A percentile compares a stretch with the other conserved stretches of the same genome.
These are phyloP conservation scores for Pholiota molesta DNA, from an alignment of 768 basidiomycete species.

Conservation along the genomic window DNA sequence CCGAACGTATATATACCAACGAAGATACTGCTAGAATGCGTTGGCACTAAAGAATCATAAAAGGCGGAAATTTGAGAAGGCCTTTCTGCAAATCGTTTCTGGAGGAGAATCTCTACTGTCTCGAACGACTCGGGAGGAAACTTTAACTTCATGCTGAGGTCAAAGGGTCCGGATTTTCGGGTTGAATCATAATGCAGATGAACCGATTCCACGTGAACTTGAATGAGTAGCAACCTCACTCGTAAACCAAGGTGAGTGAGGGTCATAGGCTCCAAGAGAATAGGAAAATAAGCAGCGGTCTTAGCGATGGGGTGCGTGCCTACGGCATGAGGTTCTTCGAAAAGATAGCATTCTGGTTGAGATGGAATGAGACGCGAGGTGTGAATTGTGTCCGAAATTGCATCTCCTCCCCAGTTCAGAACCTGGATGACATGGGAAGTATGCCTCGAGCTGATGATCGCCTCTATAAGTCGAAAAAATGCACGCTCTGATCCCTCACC, in stretches of 20 bases:
- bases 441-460: not conserved
- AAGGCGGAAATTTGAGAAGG: not conserved
- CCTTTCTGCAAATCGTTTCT: not conserved
- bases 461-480: constrained; percentile 5
- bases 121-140: not conserved
- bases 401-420: not conserved
- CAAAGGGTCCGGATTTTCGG: too few species aligned
- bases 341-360: not conserved
- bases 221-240: not conserved
- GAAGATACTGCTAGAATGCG: not conserved
- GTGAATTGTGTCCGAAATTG: not conserved
- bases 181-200: not conserved
- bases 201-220: not conserved
- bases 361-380: not conserved
- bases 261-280: not conserved
- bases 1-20: not conserved
- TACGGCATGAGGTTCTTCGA: not conserved
- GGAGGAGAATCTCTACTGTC: not conserved
- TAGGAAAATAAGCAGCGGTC: not conserved
- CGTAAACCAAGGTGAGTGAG: constrained; percentile 1
- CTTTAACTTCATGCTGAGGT: not conserved
- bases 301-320: too few species aligned
- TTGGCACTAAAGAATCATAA: not conserved
- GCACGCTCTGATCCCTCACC: constrained; percentile 3
- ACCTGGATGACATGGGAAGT: not conserved